phyloP scores from a whole-genome alignment of 2,329 filamentous ascomycete genomes.

The Colletotrichum cordylinicola region DNA sequence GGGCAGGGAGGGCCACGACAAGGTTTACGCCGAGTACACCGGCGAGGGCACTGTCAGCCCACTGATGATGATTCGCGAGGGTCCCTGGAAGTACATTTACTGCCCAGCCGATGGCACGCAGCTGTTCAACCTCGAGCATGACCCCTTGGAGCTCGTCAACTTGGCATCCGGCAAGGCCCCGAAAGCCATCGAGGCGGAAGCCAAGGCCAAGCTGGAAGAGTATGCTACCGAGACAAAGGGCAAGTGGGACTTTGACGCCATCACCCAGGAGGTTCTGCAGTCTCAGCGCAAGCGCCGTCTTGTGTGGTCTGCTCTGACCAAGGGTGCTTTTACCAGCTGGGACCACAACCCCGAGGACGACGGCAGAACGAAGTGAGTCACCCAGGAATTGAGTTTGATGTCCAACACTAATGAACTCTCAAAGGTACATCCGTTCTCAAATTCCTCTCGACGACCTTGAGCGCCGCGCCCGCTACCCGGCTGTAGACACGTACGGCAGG shows the following conservation, averaged over 20 bases:
- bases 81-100: constrained; percentile 88
- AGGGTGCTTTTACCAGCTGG: constrained; percentile 82
- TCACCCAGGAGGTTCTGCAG: constrained; percentile 75
- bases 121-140: constrained; percentile 78
- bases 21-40: constrained; percentile 94
- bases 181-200: constrained; percentile 48
- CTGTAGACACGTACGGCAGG: constrained; percentile 61
- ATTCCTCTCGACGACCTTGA: constrained; percentile 83
- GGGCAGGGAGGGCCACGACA: constrained; percentile 74
- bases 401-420: neutral
- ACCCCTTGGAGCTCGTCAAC: constrained; percentile 81
- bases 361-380: constrained; percentile 66
- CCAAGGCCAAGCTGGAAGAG: constrained; percentile 58
- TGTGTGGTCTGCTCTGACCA: constrained; percentile 79
- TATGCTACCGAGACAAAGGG: constrained; percentile 77
- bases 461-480: constrained; percentile 75
- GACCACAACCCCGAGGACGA: constrained; percentile 81
- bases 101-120: constrained; percentile 85
- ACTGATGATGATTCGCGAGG: constrained; percentile 92
- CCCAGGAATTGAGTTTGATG: neutral
- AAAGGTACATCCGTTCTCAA: constrained; percentile 83
- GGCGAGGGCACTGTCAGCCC: constrained; percentile 90
- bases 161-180: constrained; percentile 54
- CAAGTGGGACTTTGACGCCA: constrained; percentile 82
- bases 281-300: constrained; percentile 82